phyloP scores from a whole-genome alignment of 2,329 filamentous ascomycete species.

The Penicillium concentricum region DNA sequence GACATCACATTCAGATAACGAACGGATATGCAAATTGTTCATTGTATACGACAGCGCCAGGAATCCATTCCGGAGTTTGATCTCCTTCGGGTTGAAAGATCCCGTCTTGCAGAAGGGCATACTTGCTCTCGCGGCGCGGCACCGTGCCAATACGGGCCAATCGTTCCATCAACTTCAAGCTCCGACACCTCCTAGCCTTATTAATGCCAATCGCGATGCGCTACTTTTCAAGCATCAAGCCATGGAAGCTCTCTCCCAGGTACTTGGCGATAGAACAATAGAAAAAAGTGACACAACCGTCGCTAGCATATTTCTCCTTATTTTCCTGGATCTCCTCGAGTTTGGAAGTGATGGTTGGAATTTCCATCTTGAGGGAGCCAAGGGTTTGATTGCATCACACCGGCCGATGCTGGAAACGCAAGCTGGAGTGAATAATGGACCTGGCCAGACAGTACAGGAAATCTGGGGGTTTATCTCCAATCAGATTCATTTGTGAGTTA shows the following conservation, averaged over 20 bases:
- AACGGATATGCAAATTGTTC: conserved; percentile 36
- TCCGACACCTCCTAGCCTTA: conserved; percentile 3
- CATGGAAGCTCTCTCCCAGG: conserved; percentile 30
- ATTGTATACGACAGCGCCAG: conserved; percentile 37
- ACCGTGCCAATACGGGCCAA: conserved; percentile 30
- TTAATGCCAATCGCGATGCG: conserved; percentile 29
- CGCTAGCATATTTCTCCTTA: conserved; percentile 35
- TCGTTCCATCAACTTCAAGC: conserved; percentile 20
- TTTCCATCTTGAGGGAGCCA: conserved; percentile 33
- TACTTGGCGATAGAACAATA: conserved; percentile 12
- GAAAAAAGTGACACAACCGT: conserved; percentile 29
- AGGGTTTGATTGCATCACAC: conserved; percentile 26
- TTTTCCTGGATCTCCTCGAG: conserved; percentile 34
- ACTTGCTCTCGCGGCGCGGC: conserved; percentile 36
- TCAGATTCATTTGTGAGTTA: conserved; percentile 31
- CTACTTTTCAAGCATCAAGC: conserved; percentile 36
- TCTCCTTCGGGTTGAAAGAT: conserved; percentile 30
- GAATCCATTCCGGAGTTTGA: conserved; percentile 36
- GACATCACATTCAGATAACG: conserved; percentile 26
- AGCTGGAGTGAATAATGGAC: conserved; percentile 17
- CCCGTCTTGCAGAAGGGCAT: conserved; percentile 31
- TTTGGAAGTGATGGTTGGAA: conserved; percentile 37
- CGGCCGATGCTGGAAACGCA: conserved; percentile 7
- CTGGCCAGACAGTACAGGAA: conserved; percentile 28
- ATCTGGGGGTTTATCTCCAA: conserved; percentile 31